phyloP scores from a whole-genome alignment of 148 eudicot genomes.

The Oxyria digyna region DNA sequence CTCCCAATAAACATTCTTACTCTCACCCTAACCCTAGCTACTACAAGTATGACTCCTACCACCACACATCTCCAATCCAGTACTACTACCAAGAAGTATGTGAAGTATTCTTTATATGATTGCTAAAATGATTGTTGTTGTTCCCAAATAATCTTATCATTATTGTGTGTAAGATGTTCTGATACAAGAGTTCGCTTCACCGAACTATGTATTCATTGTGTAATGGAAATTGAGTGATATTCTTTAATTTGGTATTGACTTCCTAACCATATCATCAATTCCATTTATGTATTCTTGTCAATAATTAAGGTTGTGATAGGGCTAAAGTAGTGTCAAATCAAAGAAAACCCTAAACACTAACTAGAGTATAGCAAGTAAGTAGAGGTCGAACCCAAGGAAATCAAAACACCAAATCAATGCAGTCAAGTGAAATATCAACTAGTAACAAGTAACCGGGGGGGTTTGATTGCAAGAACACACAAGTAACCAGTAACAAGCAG shows the following conservation, averaged over 20 bases:
- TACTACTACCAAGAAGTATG: background rate
- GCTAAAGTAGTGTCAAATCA: no score
- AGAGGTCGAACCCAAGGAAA: no score
- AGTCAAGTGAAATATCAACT: no score
- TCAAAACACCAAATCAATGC: no score
- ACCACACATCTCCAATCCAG: background rate
- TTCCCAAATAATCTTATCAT: background rate
- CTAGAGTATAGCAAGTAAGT: no score
- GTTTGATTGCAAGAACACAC: no score
- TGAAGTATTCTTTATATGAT: background rate
- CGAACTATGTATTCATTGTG: background rate
- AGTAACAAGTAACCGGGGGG: no score
- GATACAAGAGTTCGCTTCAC: background rate
- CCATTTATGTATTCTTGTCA: background rate
- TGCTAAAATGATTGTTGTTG: background rate
- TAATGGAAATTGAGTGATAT: background rate
- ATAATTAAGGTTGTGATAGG: background rate
- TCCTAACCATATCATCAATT: background rate
- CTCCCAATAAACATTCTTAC: background rate
- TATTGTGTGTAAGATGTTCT: constrained; percentile 3
- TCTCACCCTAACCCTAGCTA: background rate
- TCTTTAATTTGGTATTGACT: background rate
- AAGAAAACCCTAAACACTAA: no score
- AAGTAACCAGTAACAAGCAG: no score
- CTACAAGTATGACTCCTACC: background rate